These are phyloP conservation scores for Teratosphaeria destructans DNA, from an alignment of 2,329 filamentous ascomycete species.

Conservation along the genomic window DNA sequence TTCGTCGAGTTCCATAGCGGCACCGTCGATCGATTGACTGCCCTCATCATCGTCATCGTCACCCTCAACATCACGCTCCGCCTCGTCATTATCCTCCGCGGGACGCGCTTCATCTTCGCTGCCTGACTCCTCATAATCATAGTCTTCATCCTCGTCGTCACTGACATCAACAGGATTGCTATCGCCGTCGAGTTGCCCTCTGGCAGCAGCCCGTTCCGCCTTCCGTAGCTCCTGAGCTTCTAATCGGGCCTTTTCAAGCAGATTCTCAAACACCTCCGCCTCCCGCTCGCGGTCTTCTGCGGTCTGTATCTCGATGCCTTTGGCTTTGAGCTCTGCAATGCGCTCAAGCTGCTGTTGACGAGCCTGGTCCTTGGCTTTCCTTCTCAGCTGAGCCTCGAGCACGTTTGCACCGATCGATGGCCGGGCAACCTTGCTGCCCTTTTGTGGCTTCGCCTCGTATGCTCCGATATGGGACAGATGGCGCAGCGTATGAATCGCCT, in stretches of 20 bases:
- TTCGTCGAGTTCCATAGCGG: constrained; percentile 28
- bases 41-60: constrained; percentile 22
- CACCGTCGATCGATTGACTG: constrained; percentile 22
- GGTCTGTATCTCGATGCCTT: constrained; percentile 72
- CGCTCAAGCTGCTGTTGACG: constrained; percentile 65
- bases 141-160: constrained; percentile 46
- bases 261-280: constrained; percentile 73
- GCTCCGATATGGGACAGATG: constrained; percentile 25
- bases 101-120: constrained; percentile 30
- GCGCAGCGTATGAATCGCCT: constrained; percentile 23
- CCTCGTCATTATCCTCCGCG: constrained; percentile 21
- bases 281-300: constrained; percentile 77
- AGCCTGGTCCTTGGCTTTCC: constrained; percentile 70
- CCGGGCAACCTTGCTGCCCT: constrained; percentile 46
- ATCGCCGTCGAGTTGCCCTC: constrained; percentile 50
- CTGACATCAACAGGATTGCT: constrained; percentile 29
- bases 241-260: constrained; percentile 71
- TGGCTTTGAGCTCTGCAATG: constrained; percentile 64
- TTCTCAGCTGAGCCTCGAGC: constrained; percentile 57
- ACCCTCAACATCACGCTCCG: constrained; percentile 11
- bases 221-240: constrained; percentile 72
- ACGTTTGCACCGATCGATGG: constrained; percentile 57
- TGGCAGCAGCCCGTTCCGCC: constrained; percentile 63
- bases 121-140: constrained; percentile 32
- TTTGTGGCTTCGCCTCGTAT: constrained; percentile 26